Percentiles rank a stretch among this genome's conserved stretches.
These are phyloP conservation scores for Pilobolus umbonatus DNA, from an alignment of 192 early-diverging fungal species.

Conservation along the genomic window DNA sequence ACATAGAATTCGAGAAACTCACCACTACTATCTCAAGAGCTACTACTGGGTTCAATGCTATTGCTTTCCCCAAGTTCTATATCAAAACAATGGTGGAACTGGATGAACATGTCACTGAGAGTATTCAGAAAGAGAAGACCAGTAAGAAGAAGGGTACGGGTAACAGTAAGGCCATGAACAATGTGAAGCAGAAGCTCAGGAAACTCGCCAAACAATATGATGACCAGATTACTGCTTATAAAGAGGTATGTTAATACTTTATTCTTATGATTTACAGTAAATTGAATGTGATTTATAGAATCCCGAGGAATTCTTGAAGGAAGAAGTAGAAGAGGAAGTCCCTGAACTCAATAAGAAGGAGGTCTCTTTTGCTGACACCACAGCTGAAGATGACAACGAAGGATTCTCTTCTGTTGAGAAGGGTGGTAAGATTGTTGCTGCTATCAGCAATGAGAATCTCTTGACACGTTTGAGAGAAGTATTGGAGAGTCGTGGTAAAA, in stretches of 20 bases:
- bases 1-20: conserved; percentile 83
- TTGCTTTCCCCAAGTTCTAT: conserved; percentile 63
- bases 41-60: conserved; percentile 45
- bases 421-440: conserved; percentile 55
- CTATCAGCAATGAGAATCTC: conserved; percentile 64
- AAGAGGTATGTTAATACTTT: conserved; percentile 31
- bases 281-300: conserved; percentile 24
- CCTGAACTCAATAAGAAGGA: conserved; percentile 17
- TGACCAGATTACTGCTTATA: conserved; percentile 63
- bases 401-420: conserved; percentile 69
- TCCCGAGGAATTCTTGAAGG: conserved; percentile 29
- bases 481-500: conserved; percentile 85
- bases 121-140: conserved; percentile 58
- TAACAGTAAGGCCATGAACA: conserved; percentile 78
- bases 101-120: conserved; percentile 71
- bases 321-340: conserved; percentile 12
- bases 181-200: conserved; percentile 90
- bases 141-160: conserved; percentile 81
- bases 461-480: conserved; percentile 81
- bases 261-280: conserved; percentile 3
- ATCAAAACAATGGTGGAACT: conserved; percentile 66
- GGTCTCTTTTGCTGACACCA: neutral
- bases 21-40: conserved; percentile 64
- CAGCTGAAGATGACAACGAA: conserved; percentile 46
- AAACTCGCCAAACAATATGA: conserved; percentile 82